Evolutionary conservation across 2,329 filamentous ascomycete species (phyloP).

Genomic region (Cercospora nicotianae): DNA sequence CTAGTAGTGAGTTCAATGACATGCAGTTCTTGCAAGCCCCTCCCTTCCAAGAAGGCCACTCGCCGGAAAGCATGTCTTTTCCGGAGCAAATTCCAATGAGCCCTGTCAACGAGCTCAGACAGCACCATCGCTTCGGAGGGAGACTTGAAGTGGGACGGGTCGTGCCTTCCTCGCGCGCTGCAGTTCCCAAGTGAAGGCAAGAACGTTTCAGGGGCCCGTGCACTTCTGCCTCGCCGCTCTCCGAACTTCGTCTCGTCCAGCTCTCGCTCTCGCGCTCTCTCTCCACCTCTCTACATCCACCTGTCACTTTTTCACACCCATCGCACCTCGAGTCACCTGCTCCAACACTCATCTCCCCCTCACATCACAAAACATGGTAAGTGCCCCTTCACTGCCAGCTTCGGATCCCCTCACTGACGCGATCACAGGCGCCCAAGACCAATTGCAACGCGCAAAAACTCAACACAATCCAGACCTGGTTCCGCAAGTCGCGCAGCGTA

Average conservation of each 20-base stretch:
- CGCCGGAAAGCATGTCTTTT: background rate
- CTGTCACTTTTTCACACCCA: background rate
- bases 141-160: background rate
- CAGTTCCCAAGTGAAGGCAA: conserved; percentile 3
- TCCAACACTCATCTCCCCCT: background rate
- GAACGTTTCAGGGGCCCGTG: background rate
- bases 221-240: background rate
- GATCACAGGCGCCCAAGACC: conserved; percentile 53
- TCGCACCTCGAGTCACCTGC: background rate
- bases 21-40: background rate
- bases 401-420: conserved; percentile 8
- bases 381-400: background rate
- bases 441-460: conserved; percentile 60
- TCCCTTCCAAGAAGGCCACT: background rate
- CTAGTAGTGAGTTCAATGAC: background rate
- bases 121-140: background rate
- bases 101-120: background rate
- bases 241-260: background rate
- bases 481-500: conserved; percentile 60
- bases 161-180: background rate
- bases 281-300: background rate
- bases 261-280: background rate
- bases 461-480: conserved; percentile 58
- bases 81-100: background rate
- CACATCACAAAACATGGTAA: conserved; percentile 14